These are phyloP conservation scores for Termitomyces sp. DNA, from an alignment of 768 basidiomycete species.

Conservation along the genomic window DNA sequence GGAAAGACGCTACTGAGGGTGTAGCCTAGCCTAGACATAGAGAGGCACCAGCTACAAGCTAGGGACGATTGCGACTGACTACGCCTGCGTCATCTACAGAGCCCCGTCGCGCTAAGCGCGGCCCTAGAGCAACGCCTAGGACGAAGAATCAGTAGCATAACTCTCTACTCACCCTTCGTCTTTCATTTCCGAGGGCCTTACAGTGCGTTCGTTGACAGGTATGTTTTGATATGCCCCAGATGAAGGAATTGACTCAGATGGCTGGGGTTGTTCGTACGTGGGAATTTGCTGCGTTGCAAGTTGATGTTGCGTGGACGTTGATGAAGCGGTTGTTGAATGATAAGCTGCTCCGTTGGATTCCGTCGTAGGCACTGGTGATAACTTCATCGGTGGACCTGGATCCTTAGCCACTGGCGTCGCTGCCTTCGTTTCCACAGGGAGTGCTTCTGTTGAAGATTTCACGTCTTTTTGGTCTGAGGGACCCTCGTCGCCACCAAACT, in stretches of 20 bases:
- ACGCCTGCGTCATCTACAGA: conserved; percentile 50
- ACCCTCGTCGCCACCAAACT: conserved; percentile 41
- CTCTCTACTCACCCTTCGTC: conserved; percentile 89
- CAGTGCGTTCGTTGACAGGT: conserved; percentile 51
- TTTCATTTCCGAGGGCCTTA: conserved; percentile 89
- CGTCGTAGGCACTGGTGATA: conserved; percentile 13
- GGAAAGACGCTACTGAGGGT: conserved; percentile 72
- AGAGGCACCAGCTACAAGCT: conserved; percentile 60
- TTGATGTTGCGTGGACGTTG: conserved; percentile 15
- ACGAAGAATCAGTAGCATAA: conserved; percentile 19
- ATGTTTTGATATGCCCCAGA: conserved; percentile 37
- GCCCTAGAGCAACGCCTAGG: conserved; percentile 22
- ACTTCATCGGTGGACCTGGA: conserved; percentile 14
- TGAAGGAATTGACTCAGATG: conserved; percentile 28
- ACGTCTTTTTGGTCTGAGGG: conserved; percentile 29
- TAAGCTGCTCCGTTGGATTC: conserved; percentile 10
- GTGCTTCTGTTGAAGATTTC: conserved; percentile 20
- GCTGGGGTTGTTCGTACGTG: conserved; percentile 66
- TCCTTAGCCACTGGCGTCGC: conserved; percentile 8
- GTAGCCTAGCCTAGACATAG: conserved; percentile 78
- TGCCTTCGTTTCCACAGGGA: conserved; percentile 16
- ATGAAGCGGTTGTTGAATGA: conserved; percentile 16
- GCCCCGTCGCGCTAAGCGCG: conserved; percentile 10
- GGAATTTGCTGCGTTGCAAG: conserved; percentile 65
- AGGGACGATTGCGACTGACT: conserved; percentile 57